Evolutionary conservation across 2,329 filamentous ascomycete genomes (phyloP).

Genomic region (Cryphonectria carpinicola): DNA sequence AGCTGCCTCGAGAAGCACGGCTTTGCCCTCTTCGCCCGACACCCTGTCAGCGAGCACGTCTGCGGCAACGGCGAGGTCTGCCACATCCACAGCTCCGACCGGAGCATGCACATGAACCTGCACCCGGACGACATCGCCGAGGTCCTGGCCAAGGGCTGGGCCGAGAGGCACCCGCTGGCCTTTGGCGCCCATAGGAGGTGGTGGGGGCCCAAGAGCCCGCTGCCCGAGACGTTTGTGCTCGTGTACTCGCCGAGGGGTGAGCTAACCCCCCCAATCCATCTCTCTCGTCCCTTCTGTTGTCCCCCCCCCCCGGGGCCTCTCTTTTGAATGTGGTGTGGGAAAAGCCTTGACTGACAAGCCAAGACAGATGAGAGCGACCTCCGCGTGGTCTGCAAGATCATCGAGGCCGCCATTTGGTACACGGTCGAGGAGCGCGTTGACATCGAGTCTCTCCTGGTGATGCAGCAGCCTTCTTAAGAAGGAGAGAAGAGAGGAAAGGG

Average conservation of each 20-base stretch:
- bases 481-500: background rate
- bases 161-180: constrained; percentile 70
- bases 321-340: no score
- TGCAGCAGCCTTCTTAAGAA: constrained; percentile 4
- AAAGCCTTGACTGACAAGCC: constrained; percentile 18
- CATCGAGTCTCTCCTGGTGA: constrained; percentile 22
- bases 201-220: constrained; percentile 54
- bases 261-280: constrained; percentile 22
- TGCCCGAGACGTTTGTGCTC: constrained; percentile 78
- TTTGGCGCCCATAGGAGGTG: constrained; percentile 37
- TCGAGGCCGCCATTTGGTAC: constrained; percentile 76
- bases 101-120: constrained; percentile 77
- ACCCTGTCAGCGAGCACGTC: constrained; percentile 60
- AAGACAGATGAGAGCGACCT: constrained; percentile 66
- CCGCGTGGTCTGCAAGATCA: constrained; percentile 67
- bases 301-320: background rate
- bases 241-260: constrained; percentile 75
- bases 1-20: constrained; percentile 85
- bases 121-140: constrained; percentile 77
- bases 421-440: constrained; percentile 40
- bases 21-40: constrained; percentile 71
- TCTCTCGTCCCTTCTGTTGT: background rate
- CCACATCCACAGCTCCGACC: constrained; percentile 78
- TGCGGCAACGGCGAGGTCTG: constrained; percentile 81
- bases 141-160: constrained; percentile 78